Evolutionary conservation across 192 early-diverging fungal genomes (phyloP), one percentile per base, ranked within the genome.

Genomic region (Entrophospora sp.): DNA sequence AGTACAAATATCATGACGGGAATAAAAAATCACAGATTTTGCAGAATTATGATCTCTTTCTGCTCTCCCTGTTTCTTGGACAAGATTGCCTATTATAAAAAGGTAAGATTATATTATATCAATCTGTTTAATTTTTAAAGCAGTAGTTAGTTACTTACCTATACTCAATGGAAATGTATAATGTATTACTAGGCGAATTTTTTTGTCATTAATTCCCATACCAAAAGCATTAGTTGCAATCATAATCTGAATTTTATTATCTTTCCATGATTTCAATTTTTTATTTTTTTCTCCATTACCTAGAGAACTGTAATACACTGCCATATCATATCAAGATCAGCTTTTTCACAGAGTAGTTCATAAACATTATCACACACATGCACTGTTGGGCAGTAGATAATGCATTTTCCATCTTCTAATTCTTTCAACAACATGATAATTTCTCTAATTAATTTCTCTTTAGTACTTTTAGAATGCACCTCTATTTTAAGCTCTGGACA

Each of bases 1-100:
- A 51, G 5, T 51, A 20, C 48, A 51, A 51, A 51, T 51, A 51
- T 51, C 27, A 51, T 51, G 10, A 22, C 27, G 22, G 27, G 48
- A 24, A 51, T 51, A 51, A 51, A 51, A 51, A 27, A 51, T 51
- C 24, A 51, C 24, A 51, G 16, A 51, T 28, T 51, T 51, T 51
- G 48, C 48, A 27, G 14, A 40, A 40, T 40, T 40, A 40, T 40
- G 14, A 40, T 40, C 38, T 40, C 38, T 40, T 14, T 40, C 22
- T 51, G 27, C 40, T 43, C 9, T 43, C 18, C 10, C 40, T n/a
- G 4, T 43, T 51, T 51, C 48, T 51, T 51, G 48, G n/a, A 51
- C 22, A 22, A 51, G 48, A 27, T 27, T 51, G 22, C 10, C 48
- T 51, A 40, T 51, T 5, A 24, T 51, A 28, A 51, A 28, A 22